Evolutionary conservation across 2,329 filamentous ascomycete species (phyloP).

Genomic region (Pestalotiopsis sp.): DNA sequence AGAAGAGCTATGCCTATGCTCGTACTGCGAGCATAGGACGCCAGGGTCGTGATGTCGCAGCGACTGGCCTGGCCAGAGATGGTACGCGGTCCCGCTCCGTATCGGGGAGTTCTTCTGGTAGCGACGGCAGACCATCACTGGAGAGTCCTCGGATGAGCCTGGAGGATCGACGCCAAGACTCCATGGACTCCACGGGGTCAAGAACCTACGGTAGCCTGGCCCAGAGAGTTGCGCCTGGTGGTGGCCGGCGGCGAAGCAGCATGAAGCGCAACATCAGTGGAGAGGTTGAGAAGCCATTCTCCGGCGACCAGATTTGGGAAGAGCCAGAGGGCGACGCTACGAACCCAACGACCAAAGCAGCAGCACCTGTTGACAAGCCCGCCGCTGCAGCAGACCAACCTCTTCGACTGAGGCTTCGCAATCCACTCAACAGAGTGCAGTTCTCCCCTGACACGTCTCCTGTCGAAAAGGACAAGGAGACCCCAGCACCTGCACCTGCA

Average conservation of each 20-base stretch:
- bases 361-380: constrained; percentile 25
- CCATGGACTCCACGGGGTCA: constrained; percentile 35
- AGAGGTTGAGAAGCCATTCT: constrained; percentile 68
- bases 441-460: constrained; percentile 46
- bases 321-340: constrained; percentile 66
- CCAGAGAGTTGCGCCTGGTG: constrained; percentile 38
- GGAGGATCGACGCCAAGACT: constrained; percentile 32
- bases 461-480: constrained; percentile 20
- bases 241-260: constrained; percentile 63
- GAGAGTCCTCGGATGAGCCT: constrained; percentile 34
- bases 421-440: constrained; percentile 66
- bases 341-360: constrained; percentile 15
- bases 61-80: constrained; percentile 49
- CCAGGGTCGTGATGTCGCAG: constrained; percentile 49
- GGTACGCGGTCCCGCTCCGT: constrained; percentile 51
- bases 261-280: constrained; percentile 73
- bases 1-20: constrained; percentile 72
- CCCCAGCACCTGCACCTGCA: neutral
- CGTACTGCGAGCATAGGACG: constrained; percentile 62
- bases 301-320: constrained; percentile 84
- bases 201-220: constrained; percentile 43
- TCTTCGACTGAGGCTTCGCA: constrained; percentile 63
- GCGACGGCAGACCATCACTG: constrained; percentile 42
- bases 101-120: constrained; percentile 56
- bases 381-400: constrained; percentile 40